These are phyloP conservation scores for Botrytis fabae DNA, from an alignment of 2,329 filamentous ascomycete species.

Conservation along the genomic window DNA sequence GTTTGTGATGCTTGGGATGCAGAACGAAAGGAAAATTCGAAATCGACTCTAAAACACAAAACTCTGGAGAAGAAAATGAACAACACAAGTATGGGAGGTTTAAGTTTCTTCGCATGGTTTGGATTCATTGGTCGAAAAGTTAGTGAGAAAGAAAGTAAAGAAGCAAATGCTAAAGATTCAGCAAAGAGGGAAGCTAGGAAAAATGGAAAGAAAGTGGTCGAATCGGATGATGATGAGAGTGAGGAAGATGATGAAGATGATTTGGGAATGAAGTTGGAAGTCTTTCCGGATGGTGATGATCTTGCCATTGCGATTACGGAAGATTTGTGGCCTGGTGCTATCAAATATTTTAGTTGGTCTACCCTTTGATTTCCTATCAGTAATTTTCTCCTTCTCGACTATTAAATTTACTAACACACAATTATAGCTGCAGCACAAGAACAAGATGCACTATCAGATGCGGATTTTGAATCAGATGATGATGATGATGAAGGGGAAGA, in stretches of 20 bases:
- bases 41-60: conserved; percentile 51
- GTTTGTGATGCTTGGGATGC: conserved; percentile 70
- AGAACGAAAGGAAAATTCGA: conserved; percentile 47
- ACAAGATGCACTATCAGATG: conserved; percentile 63
- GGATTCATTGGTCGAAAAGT: conserved; percentile 72
- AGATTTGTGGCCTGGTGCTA: conserved; percentile 83
- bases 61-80: conserved; percentile 56
- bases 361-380: neutral
- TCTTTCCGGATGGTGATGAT: conserved; percentile 85
- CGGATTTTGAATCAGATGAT: conserved; percentile 68
- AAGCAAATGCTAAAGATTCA: conserved; percentile 59
- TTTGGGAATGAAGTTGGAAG: conserved; percentile 70
- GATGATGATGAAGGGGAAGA: conserved; percentile 45
- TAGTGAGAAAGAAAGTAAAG: conserved; percentile 68
- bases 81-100: conserved; percentile 59
- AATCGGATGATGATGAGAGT: conserved; percentile 47
- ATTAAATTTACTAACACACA: conserved; percentile 42
- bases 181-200: conserved; percentile 48
- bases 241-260: conserved; percentile 52
- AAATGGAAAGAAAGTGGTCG: conserved; percentile 42
- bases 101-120: conserved; percentile 90
- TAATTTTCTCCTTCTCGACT: neutral
- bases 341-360: conserved; percentile 83
- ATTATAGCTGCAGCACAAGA: conserved; percentile 67
- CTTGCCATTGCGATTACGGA: conserved; percentile 79